phyloP scores from a whole-genome alignment of 2,329 filamentous ascomycete species.

The Trichoderma pleuroti region DNA sequence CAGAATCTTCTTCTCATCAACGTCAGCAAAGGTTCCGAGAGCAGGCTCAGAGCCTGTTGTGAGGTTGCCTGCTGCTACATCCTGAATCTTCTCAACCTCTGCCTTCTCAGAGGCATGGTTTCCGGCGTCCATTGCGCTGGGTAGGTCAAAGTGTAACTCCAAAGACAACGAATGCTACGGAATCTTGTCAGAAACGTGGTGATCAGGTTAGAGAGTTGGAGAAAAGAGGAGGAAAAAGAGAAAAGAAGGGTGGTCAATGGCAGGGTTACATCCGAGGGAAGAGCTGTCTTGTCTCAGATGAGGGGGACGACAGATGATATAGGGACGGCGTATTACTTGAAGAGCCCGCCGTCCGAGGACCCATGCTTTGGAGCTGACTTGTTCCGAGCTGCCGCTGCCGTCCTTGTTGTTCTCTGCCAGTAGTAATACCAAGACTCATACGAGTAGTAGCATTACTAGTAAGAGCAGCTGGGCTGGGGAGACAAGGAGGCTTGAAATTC shows the following conservation, averaged over 20 bases:
- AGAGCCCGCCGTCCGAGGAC: not conserved
- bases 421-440: not conserved
- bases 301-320: not conserved
- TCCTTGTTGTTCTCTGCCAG: not conserved
- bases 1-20: constrained; percentile 53
- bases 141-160: not conserved
- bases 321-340: not conserved
- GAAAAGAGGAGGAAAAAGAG: not conserved
- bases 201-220: not conserved
- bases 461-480: not conserved
- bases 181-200: not conserved
- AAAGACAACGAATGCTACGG: not conserved
- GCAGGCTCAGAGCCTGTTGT: not conserved
- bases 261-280: constrained; percentile 8
- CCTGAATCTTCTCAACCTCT: constrained; percentile 15
- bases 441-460: not conserved
- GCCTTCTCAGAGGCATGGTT: constrained; percentile 9
- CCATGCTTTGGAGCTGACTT: not conserved
- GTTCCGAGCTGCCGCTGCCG: not conserved
- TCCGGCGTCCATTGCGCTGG: not conserved
- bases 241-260: not conserved
- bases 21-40: not conserved
- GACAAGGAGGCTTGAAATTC: not conserved
- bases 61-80: not conserved
- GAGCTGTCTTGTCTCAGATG: constrained; percentile 2